A percentile compares a stretch with the other conserved stretches of the same genome.
phyloP scores from a whole-genome alignment of 2,329 filamentous ascomycete species.

The Fusarium verrucosum region DNA sequence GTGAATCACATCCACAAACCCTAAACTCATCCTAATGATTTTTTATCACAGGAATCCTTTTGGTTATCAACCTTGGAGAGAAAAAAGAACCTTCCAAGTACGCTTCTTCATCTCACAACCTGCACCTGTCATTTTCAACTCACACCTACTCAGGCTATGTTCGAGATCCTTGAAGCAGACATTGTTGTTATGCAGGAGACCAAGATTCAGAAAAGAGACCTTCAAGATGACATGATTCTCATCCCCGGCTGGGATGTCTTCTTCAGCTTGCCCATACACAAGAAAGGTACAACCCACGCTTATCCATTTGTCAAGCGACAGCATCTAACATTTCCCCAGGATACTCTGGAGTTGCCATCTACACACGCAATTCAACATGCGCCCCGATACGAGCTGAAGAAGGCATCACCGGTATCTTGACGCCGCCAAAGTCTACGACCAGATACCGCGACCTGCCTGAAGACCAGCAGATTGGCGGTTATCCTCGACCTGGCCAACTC shows the following conservation, averaged over 20 bases:
- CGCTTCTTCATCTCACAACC: neutral
- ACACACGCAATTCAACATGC: conserved; percentile 87
- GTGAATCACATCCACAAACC: conserved; percentile 5
- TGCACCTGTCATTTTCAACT: neutral
- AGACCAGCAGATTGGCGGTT: conserved; percentile 85
- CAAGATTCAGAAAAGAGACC: conserved; percentile 93
- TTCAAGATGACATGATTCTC: conserved; percentile 94
- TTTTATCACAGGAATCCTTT: conserved; percentile 73
- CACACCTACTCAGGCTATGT: conserved; percentile 74
- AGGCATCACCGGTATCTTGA: conserved; percentile 85
- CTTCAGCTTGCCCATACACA: conserved; percentile 91
- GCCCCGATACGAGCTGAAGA: conserved; percentile 91
- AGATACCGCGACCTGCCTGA: conserved; percentile 79
- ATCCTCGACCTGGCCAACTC: conserved; percentile 77
- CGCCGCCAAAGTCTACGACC: conserved; percentile 73
- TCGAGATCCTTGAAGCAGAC: conserved; percentile 89
- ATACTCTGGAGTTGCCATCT: conserved; percentile 95
- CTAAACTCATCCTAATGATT: conserved; percentile 3
- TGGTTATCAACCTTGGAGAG: conserved; percentile 83
- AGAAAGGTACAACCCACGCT: conserved; percentile 73
- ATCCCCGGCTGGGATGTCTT: conserved; percentile 96
- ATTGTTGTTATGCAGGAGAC: conserved; percentile 96
- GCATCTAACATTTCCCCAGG: conserved; percentile 59
- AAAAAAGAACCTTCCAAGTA: conserved; percentile 74
- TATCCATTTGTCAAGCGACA: neutral